Conservation (phyloP, 768 basidiomycete genomes). For the Termitomyces sp. region DNA sequence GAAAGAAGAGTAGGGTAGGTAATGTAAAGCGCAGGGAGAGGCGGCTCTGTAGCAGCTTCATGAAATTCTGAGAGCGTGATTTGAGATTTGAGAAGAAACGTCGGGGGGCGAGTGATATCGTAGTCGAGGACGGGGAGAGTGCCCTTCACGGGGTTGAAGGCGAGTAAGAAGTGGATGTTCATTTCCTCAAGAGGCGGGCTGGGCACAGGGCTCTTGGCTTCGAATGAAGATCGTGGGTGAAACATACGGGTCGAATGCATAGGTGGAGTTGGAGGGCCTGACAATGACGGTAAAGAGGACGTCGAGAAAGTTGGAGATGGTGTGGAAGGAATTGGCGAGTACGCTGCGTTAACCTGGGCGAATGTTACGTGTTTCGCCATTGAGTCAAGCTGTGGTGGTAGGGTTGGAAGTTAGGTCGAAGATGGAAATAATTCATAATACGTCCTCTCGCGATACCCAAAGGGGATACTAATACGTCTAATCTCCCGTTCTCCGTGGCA, state of each 20-base stretch:
- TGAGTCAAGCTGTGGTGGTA: conserved; percentile 9
- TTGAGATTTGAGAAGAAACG: conserved; percentile 19
- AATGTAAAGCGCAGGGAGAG: conserved; percentile 31
- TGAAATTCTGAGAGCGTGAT: conserved; percentile 28
- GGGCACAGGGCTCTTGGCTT: conserved; percentile 19
- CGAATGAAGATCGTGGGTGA: conserved; percentile 22
- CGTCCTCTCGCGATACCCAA: conserved; percentile 2
- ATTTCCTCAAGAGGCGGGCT: conserved; percentile 24
- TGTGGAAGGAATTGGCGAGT: conserved; percentile 29
- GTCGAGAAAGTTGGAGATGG: conserved; percentile 35
- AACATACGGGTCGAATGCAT: conserved; percentile 27
- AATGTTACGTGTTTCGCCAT: conserved; percentile 43
- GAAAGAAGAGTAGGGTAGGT: conserved; percentile 28
- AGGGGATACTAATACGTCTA: conserved; percentile 10
- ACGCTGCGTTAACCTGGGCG: conserved; percentile 32
- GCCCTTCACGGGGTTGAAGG: conserved; percentile 26
- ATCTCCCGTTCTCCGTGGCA: background rate
- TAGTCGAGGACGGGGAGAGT: conserved; percentile 31
- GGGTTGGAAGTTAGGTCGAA: conserved; percentile 9
- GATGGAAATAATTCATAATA: conserved; percentile 9
- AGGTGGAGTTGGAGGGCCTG: conserved; percentile 33
- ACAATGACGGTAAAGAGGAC: conserved; percentile 33
- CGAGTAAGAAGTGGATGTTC: conserved; percentile 41
- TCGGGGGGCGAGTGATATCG: conserved; percentile 34
- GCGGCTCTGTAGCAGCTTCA: conserved; percentile 41